Conservation (phyloP, 108 stramenopile species). For the Stephanodiscus triporus region DNA sequence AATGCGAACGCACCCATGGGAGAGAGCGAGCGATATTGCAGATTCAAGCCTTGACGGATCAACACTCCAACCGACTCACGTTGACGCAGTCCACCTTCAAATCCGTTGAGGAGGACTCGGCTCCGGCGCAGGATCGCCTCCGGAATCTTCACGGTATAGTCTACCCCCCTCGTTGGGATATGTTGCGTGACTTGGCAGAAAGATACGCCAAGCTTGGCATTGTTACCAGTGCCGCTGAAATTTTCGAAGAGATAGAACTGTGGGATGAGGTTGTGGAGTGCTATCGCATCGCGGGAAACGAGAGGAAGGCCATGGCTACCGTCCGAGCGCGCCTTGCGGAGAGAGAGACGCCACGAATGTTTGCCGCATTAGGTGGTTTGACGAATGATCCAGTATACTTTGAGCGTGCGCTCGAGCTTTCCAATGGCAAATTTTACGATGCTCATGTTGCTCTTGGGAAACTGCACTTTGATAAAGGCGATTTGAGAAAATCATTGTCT, state of each 20-base stretch:
- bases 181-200: slow-evolving; percentile 91
- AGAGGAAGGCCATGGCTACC: slow-evolving; percentile 85
- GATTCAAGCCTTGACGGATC: slow-evolving; percentile 96
- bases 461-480: slow-evolving; percentile 71
- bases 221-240: slow-evolving; percentile 90
- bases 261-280: slow-evolving; percentile 99
- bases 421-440: slow-evolving; percentile 80
- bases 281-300: slow-evolving; percentile 86
- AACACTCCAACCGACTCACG: slow-evolving; percentile 89
- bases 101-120: slow-evolving; percentile 87
- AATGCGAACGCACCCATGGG: slow-evolving; percentile 84
- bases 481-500: slow-evolving; percentile 60
- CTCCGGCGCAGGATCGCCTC: slow-evolving; percentile 88
- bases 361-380: slow-evolving; percentile 90
- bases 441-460: slow-evolving; percentile 86
- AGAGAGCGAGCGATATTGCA: slow-evolving; percentile 92
- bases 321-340: slow-evolving; percentile 82
- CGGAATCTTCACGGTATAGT: slow-evolving; percentile 85
- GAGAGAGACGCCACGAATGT: slow-evolving; percentile 88
- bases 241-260: slow-evolving; percentile 92
- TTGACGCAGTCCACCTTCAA: slow-evolving; percentile 83
- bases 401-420: slow-evolving; percentile 86
- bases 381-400: slow-evolving; percentile 81
- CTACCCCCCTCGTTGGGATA: slow-evolving; percentile 94
- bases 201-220: slow-evolving; percentile 90